A percentile compares a stretch with the other conserved stretches of the same genome.
These are phyloP conservation scores for Neurospora sp. DNA, from an alignment of 2,329 filamentous ascomycete genomes.

Conservation along the genomic window DNA sequence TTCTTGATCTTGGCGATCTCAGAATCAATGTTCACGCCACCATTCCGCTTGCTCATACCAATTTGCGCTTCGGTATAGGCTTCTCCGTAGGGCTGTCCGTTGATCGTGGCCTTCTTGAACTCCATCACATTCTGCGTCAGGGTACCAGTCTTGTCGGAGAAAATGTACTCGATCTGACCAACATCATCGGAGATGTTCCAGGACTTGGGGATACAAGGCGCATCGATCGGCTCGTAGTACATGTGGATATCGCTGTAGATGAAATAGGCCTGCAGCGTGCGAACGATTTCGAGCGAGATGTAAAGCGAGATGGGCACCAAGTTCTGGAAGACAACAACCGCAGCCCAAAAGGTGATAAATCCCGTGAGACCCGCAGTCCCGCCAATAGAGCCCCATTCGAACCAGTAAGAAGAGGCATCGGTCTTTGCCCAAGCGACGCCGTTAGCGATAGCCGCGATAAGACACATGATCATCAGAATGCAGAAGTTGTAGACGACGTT, in stretches of 20 bases:
- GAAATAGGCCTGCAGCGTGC: slow-evolving; percentile 87
- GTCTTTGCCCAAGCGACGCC: slow-evolving; percentile 70
- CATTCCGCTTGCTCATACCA: slow-evolving; percentile 70
- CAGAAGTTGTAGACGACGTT: slow-evolving; percentile 96
- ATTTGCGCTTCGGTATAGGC: slow-evolving; percentile 96
- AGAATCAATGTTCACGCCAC: slow-evolving; percentile 69
- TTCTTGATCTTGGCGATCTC: slow-evolving; percentile 61
- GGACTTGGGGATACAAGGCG: slow-evolving; percentile 91
- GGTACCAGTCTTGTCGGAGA: slow-evolving; percentile 89
- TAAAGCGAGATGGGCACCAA: slow-evolving; percentile 97
- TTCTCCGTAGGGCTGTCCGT: slow-evolving; percentile 92
- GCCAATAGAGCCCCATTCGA: slow-evolving; percentile 80
- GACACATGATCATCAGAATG: slow-evolving; percentile 81
- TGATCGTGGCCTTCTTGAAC: slow-evolving; percentile 97
- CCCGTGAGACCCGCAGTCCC: slow-evolving; percentile 67
- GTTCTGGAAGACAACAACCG: slow-evolving; percentile 92
- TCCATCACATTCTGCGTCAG: slow-evolving; percentile 95
- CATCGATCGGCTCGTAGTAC: slow-evolving; percentile 93
- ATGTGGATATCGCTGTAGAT: slow-evolving; percentile 94
- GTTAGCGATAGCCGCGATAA: slow-evolving; percentile 75
- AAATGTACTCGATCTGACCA: slow-evolving; percentile 98
- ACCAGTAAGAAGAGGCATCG: slow-evolving; percentile 67
- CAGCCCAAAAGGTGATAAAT: slow-evolving; percentile 95
- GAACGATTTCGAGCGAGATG: slow-evolving; percentile 92
- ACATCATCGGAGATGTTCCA: slow-evolving; percentile 99